Evolutionary conservation across 2,329 filamentous ascomycete species (phyloP).

Genomic region (Neofusicoccum kwambonambiense): DNA sequence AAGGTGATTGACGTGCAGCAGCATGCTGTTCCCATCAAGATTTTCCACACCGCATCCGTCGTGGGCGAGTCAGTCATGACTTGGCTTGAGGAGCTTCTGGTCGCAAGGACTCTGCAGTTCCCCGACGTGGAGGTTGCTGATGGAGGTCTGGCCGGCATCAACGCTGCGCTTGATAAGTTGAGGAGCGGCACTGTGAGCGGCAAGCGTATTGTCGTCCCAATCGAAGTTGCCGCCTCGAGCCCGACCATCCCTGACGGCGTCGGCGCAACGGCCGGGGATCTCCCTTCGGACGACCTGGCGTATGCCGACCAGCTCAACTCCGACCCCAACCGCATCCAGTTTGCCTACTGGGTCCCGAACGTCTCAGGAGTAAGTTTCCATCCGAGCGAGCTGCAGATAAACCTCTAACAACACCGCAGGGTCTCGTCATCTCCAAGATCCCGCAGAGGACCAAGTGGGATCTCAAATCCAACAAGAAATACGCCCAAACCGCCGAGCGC

Average conservation of each 20-base stretch:
- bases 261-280: not conserved
- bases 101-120: constrained; percentile 52
- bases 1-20: constrained; percentile 49
- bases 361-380: constrained; percentile 42
- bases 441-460: constrained; percentile 52
- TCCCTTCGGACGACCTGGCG: constrained; percentile 2
- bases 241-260: not conserved
- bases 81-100: constrained; percentile 68
- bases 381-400: not conserved
- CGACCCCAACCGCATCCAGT: constrained; percentile 45
- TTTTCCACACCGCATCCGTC: constrained; percentile 67
- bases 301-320: constrained; percentile 42
- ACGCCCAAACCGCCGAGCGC: constrained; percentile 50
- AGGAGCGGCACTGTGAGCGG: constrained; percentile 65
- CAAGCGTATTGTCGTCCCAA: constrained; percentile 63
- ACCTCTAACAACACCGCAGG: constrained; percentile 21
- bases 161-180: constrained; percentile 65
- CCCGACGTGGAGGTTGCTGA: constrained; percentile 66
- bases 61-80: constrained; percentile 62
- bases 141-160: constrained; percentile 65
- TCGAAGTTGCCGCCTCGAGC: not conserved
- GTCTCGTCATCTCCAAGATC: constrained; percentile 54
- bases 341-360: constrained; percentile 56
- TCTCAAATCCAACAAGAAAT: constrained; percentile 48
- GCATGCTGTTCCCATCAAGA: constrained; percentile 71